Percentiles rank a stretch among this genome's conserved stretches.
phyloP scores from a whole-genome alignment of 768 basidiomycete genomes.

The Phylloporus scabripes region DNA sequence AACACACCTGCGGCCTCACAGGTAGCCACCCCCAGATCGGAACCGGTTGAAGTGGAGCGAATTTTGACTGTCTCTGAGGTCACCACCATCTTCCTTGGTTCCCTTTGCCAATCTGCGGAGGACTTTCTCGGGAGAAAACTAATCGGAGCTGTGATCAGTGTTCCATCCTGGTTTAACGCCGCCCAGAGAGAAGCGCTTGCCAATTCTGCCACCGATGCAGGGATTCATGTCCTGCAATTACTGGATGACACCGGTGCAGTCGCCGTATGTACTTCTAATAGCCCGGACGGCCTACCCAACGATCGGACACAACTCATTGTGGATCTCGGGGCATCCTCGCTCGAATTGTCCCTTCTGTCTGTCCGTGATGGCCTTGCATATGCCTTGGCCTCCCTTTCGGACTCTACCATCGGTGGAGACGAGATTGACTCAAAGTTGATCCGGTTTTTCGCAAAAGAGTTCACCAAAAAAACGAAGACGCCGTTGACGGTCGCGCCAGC shows the following conservation, averaged over 20 bases:
- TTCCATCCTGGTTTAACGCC: slow-evolving; percentile 71
- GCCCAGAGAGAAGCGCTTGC: slow-evolving; percentile 65
- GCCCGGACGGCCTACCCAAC: slow-evolving; percentile 33
- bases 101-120: slow-evolving; percentile 79
- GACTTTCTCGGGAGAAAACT: slow-evolving; percentile 84
- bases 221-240: slow-evolving; percentile 78
- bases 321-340: slow-evolving; percentile 74
- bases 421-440: slow-evolving; percentile 78
- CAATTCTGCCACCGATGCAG: slow-evolving; percentile 73
- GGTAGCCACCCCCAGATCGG: slow-evolving; percentile 66
- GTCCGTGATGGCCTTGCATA: slow-evolving; percentile 71
- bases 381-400: slow-evolving; percentile 50
- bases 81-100: slow-evolving; percentile 77
- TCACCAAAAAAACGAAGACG: slow-evolving; percentile 91
- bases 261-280: slow-evolving; percentile 49
- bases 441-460: slow-evolving; percentile 91
- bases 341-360: slow-evolving; percentile 64
- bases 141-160: slow-evolving; percentile 76
- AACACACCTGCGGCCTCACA: slow-evolving; percentile 64
- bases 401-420: slow-evolving; percentile 51
- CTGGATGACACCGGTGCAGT: slow-evolving; percentile 81
- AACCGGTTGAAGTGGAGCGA: slow-evolving; percentile 60
- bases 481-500: slow-evolving; percentile 61
- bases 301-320: slow-evolving; percentile 80
- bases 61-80: slow-evolving; percentile 80